Conservation (phyloP, 371 early-diverging fungal genomes). For the Gilbertella persicaria region DNA sequence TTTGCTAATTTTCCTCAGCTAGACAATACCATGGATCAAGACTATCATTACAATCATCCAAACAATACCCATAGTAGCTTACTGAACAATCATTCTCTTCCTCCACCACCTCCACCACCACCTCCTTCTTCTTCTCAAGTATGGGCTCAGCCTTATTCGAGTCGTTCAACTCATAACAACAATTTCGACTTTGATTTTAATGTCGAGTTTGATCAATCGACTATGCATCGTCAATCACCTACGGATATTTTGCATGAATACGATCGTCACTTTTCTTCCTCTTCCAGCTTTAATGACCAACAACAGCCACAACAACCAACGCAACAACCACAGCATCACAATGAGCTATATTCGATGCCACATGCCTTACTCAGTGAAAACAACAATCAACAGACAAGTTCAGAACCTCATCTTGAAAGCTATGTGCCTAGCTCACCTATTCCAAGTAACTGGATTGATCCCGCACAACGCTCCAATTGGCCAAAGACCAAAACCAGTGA, state of each 20-base stretch:
- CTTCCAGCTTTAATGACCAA: neutral
- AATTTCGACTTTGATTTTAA: conserved; percentile 2
- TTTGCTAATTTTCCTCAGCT: neutral
- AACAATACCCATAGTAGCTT: neutral
- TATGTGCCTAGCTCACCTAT: conserved; percentile 11
- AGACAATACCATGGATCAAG: neutral
- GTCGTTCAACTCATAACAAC: neutral
- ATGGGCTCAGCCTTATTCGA: neutral
- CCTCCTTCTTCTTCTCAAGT: neutral
- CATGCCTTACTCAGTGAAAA: too few relatives aligned
- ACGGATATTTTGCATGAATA: conserved; percentile 14
- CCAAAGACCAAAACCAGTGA: neutral
- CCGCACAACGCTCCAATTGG: neutral
- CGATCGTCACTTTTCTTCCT: conserved; percentile 1
- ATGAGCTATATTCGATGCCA: too few relatives aligned
- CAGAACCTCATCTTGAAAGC: conserved; percentile 4
- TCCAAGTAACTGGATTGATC: conserved; percentile 4
- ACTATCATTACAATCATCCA: neutral
- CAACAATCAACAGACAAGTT: too few relatives aligned
- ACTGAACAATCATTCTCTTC: neutral
- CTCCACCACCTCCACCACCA: too few relatives aligned
- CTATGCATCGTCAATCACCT: conserved; percentile 11
- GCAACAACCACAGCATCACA: neutral
- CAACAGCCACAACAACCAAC: neutral
- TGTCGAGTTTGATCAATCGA: neutral